Evolutionary conservation across 2,329 filamentous ascomycete genomes (phyloP).

Genomic region (Fusarium sp.): DNA sequence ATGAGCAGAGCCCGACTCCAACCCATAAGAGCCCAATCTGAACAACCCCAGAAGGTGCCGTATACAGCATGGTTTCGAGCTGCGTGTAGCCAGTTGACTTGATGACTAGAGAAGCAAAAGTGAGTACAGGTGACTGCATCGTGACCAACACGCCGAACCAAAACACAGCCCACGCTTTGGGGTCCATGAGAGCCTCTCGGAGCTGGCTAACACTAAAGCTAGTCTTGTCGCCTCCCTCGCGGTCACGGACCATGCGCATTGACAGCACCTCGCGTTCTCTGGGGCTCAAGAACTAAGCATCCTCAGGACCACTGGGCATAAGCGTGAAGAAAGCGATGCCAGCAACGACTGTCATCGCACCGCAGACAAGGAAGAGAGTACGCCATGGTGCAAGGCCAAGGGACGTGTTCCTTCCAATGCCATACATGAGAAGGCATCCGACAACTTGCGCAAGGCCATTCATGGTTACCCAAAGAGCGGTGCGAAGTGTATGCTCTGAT

Average conservation of each 20-base stretch:
- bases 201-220: constrained; percentile 2
- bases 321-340: neutral
- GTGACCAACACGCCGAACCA: constrained; percentile 4
- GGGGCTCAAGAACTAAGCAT: neutral
- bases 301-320: neutral
- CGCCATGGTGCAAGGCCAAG: neutral
- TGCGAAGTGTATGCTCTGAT: constrained; percentile 9
- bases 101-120: constrained; percentile 2
- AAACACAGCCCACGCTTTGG: constrained; percentile 1
- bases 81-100: neutral
- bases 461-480: constrained; percentile 7
- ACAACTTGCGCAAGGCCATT: constrained; percentile 5
- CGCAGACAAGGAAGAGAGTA: neutral
- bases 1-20: neutral
- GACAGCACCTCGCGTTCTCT: neutral
- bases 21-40: constrained; percentile 1
- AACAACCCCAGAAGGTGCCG: constrained; percentile 1
- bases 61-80: constrained; percentile 7
- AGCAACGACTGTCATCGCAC: neutral
- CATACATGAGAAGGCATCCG: constrained; percentile 4
- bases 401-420: neutral
- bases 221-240: constrained; percentile 1
- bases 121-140: neutral
- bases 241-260: neutral
- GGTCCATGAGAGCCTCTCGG: neutral